These are phyloP conservation scores for Maudiozyma pseudohumilis DNA, from an alignment of 805 yeast species.

Conservation along the genomic window DNA sequence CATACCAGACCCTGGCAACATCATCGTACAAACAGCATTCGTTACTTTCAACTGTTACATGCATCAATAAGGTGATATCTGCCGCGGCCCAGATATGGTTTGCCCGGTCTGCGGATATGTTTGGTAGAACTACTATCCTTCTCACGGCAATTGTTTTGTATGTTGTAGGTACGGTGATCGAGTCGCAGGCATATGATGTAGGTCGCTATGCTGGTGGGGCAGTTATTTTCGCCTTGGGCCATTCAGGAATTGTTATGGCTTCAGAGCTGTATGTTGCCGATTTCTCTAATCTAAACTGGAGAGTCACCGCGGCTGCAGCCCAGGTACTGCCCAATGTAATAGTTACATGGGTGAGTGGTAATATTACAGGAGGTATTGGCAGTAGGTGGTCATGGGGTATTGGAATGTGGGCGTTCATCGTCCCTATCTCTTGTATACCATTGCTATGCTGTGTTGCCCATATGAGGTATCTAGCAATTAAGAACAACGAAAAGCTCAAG, in stretches of 20 bases:
- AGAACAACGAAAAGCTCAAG: conserved; percentile 29
- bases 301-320: conserved; percentile 47
- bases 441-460: conserved; percentile 36
- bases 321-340: conserved; percentile 61
- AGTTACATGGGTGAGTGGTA: conserved; percentile 61
- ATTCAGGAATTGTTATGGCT: conserved; percentile 46
- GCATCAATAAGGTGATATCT: conserved; percentile 42
- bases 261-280: conserved; percentile 50
- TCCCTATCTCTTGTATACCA: conserved; percentile 44
- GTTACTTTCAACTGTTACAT: conserved; percentile 40
- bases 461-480: conserved; percentile 38
- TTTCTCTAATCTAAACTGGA: conserved; percentile 53
- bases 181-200: conserved; percentile 41
- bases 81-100: conserved; percentile 48
- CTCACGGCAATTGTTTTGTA: conserved; percentile 37
- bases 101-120: conserved; percentile 47
- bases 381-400: conserved; percentile 43
- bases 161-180: conserved; percentile 44
- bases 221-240: conserved; percentile 38
- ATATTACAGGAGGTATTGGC: conserved; percentile 33
- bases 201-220: conserved; percentile 47
- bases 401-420: conserved; percentile 51
- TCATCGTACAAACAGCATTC: conserved; percentile 41
- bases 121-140: conserved; percentile 43
- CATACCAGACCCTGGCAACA: conserved; percentile 40